Conservation (phyloP, 2,329 filamentous ascomycete species). For the Diaporthe australafricana region DNA sequence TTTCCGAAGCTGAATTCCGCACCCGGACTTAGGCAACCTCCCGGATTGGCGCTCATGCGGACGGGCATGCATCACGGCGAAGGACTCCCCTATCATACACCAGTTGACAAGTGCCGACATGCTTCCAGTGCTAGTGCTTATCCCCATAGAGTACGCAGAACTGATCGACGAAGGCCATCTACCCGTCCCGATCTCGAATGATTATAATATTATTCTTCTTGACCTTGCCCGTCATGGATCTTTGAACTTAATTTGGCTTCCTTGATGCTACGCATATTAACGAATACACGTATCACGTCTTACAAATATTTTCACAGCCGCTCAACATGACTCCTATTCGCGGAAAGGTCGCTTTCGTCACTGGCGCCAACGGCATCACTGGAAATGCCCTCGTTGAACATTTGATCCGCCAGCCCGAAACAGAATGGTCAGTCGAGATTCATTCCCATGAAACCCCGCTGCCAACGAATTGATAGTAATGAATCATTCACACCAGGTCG, state of each 20-base stretch:
- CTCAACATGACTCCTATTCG: too few species aligned
- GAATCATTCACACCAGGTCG: constrained; percentile 24
- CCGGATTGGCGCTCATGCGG: not conserved
- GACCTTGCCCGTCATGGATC: not conserved
- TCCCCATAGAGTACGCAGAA: not conserved
- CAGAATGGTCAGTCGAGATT: too few species aligned
- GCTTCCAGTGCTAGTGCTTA: not conserved
- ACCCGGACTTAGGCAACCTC: not conserved
- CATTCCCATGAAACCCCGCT: too few species aligned
- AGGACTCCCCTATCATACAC: not conserved
- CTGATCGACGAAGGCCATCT: not conserved
- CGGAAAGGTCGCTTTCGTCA: constrained; percentile 27
- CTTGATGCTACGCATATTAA: too few species aligned
- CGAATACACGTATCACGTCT: not conserved
- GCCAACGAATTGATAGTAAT: too few species aligned
- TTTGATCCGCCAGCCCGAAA: constrained; percentile 39
- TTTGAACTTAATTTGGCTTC: not conserved
- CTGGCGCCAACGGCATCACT: constrained; percentile 49
- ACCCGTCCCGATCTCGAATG: not conserved
- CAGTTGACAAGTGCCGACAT: not conserved
- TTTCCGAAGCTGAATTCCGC: constrained; percentile 4
- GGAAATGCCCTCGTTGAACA: constrained; percentile 50
- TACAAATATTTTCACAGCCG: too few species aligned
- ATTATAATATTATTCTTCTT: not conserved
- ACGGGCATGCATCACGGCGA: not conserved